These are phyloP conservation scores for Dichotomocladium elegans DNA, from an alignment of 371 early-diverging fungal species.

Conservation along the genomic window DNA sequence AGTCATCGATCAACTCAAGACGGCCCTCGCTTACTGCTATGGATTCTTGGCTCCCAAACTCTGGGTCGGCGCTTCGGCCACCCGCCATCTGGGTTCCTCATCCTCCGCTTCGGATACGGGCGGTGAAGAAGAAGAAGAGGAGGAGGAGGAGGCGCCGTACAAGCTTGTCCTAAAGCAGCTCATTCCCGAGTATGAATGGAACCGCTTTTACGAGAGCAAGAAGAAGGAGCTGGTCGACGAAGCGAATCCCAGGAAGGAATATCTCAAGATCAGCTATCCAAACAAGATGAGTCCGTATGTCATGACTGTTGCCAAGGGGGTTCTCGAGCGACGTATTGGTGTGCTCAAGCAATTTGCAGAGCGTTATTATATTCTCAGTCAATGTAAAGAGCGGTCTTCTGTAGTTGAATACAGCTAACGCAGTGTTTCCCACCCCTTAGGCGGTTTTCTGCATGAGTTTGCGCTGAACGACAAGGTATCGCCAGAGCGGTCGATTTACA, in stretches of 20 bases:
- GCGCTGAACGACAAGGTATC: slow-evolving; percentile 28
- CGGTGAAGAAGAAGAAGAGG: not conserved
- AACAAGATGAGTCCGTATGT: slow-evolving; percentile 41
- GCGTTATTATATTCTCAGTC: slow-evolving; percentile 34
- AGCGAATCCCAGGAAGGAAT: slow-evolving; percentile 26
- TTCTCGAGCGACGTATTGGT: slow-evolving; percentile 29
- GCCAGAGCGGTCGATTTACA: slow-evolving; percentile 37
- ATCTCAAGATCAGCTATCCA: slow-evolving; percentile 41
- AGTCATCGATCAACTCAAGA: slow-evolving; percentile 14
- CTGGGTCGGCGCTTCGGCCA: slow-evolving; percentile 18
- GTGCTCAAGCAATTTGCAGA: slow-evolving; percentile 36
- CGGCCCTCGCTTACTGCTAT: slow-evolving; percentile 23
- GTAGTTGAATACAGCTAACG: no score
- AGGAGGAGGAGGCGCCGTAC: slow-evolving; percentile 21
- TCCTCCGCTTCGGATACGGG: no score
- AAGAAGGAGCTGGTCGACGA: slow-evolving; percentile 33
- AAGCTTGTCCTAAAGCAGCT: slow-evolving; percentile 19
- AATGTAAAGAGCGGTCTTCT: slow-evolving; percentile 33
- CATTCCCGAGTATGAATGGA: slow-evolving; percentile 33
- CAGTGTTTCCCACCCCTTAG: no score
- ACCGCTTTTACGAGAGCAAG: slow-evolving; percentile 18
- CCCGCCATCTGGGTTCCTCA: no score
- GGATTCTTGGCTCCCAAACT: slow-evolving; percentile 12
- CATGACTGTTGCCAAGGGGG: slow-evolving; percentile 35
- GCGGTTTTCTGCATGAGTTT: slow-evolving; percentile 44